Percentiles rank a stretch among this genome's conserved stretches.
phyloP scores from a whole-genome alignment of 805 yeast genomes.

The Candida wancherniae region DNA sequence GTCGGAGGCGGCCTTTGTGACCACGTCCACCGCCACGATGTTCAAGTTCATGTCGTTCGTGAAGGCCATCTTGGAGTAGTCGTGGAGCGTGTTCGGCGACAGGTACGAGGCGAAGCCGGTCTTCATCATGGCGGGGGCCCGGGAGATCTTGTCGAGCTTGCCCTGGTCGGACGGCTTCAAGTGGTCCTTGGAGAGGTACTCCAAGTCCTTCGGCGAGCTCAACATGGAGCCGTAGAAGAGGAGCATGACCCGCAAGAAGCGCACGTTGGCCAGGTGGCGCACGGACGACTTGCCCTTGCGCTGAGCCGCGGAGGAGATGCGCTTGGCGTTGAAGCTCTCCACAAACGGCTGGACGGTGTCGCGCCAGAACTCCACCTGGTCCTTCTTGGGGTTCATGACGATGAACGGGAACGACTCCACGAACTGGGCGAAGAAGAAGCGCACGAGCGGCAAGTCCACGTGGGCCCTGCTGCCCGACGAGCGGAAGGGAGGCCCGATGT shows the following conservation, averaged over 20 bases:
- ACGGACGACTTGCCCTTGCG: constrained; percentile 62
- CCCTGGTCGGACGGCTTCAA: constrained; percentile 34
- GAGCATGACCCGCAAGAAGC: constrained; percentile 57
- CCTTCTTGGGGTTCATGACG: constrained; percentile 41
- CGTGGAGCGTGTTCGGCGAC: constrained; percentile 8
- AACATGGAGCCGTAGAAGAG: constrained; percentile 73
- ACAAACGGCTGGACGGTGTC: constrained; percentile 73
- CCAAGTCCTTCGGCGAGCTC: constrained; percentile 53
- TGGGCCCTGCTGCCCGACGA: constrained; percentile 11
- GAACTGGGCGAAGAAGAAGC: constrained; percentile 60
- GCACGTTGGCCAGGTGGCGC: constrained; percentile 58
- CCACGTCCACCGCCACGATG: constrained; percentile 58
- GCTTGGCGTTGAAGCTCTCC: constrained; percentile 70
- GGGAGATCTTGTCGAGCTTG: constrained; percentile 29
- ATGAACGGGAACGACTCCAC: constrained; percentile 75
- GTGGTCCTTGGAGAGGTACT: constrained; percentile 36
- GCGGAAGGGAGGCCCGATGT: constrained; percentile 76
- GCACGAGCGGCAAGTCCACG: constrained; percentile 58
- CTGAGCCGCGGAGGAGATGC: constrained; percentile 69
- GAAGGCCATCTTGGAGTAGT: constrained; percentile 25
- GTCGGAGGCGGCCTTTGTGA: constrained; percentile 8
- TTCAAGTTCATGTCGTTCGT: constrained; percentile 60
- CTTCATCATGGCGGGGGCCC: constrained; percentile 12
- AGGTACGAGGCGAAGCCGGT: constrained; percentile 14
- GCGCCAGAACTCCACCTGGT: constrained; percentile 63